phyloP scores from a whole-genome alignment of 2,329 filamentous ascomycete genomes.

The Phaeosphaeriaceae sp. region DNA sequence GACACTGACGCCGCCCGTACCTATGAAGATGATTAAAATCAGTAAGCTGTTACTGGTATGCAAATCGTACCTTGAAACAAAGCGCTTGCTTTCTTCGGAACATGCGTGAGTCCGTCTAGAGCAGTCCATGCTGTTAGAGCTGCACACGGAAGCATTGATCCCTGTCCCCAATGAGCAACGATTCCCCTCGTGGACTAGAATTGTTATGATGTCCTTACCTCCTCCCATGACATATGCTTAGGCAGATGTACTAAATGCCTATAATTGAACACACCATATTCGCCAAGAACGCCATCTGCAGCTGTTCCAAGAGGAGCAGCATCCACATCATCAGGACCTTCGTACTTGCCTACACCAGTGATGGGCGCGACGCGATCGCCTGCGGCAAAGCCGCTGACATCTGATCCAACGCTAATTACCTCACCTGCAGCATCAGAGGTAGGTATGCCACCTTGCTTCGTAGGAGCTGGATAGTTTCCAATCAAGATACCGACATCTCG shows the following conservation, averaged over 20 bases:
- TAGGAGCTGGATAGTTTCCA: conserved; percentile 12
- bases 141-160: conserved; percentile 15
- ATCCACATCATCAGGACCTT: conserved; percentile 6
- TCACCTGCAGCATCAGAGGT: conserved; percentile 19
- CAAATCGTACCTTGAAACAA: conserved; percentile 19
- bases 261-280: conserved; percentile 12
- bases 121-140: conserved; percentile 26
- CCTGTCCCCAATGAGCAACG: conserved; percentile 3
- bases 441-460: conserved; percentile 17
- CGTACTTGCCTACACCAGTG: conserved; percentile 8
- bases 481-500: conserved; percentile 19
- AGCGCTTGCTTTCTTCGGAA: conserved; percentile 13
- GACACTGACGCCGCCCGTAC: conserved; percentile 50
- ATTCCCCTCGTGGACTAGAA: not conserved
- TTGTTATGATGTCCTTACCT: not conserved
- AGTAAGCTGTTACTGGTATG: not conserved
- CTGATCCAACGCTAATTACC: conserved; percentile 9
- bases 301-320: conserved; percentile 1
- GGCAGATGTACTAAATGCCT: conserved; percentile 1
- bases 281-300: conserved; percentile 16
- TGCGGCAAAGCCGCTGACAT: conserved; percentile 11
- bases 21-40: conserved; percentile 11
- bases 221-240: not conserved
- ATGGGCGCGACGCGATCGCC: conserved; percentile 23
- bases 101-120: conserved; percentile 12